phyloP scores from a whole-genome alignment of 208 protist genomes.

The Histomonas meleagridis region DNA sequence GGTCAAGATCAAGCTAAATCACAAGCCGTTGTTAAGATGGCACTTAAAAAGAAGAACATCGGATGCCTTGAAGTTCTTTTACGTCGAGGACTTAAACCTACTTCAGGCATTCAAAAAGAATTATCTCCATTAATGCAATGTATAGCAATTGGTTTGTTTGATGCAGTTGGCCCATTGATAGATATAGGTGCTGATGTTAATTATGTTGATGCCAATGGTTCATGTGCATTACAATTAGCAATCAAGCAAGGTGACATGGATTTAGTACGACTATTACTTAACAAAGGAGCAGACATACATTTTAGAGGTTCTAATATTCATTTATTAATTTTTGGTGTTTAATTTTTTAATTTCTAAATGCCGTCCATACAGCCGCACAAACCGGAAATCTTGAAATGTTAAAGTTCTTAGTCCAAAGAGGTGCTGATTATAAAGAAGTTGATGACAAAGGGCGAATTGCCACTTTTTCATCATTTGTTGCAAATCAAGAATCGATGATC shows the following conservation, averaged over 20 bases:
- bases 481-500: not conserved
- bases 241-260: not conserved
- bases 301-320: not conserved
- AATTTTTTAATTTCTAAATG: too few relatives aligned
- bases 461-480: not conserved
- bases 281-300: not conserved
- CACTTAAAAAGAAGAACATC: not conserved
- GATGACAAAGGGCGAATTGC: not conserved
- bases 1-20: not conserved
- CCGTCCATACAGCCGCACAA: not conserved
- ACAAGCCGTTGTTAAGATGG: not conserved
- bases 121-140: conserved; percentile 20
- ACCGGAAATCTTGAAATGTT: conserved; percentile 16
- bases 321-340: too few relatives aligned
- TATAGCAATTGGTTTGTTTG: not conserved
- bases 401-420: not conserved
- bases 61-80: not conserved
- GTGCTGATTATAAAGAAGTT: not conserved
- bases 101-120: not conserved
- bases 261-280: not conserved
- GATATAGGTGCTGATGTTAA: not conserved
- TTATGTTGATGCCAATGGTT: not conserved
- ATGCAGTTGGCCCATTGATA: not conserved
- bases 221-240: not conserved
- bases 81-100: not conserved